A percentile compares a stretch with the other conserved stretches of the same genome.
These are phyloP conservation scores for Ustilago nuda DNA, from an alignment of 1,284 basidiomycete genomes.

Conservation along the genomic window DNA sequence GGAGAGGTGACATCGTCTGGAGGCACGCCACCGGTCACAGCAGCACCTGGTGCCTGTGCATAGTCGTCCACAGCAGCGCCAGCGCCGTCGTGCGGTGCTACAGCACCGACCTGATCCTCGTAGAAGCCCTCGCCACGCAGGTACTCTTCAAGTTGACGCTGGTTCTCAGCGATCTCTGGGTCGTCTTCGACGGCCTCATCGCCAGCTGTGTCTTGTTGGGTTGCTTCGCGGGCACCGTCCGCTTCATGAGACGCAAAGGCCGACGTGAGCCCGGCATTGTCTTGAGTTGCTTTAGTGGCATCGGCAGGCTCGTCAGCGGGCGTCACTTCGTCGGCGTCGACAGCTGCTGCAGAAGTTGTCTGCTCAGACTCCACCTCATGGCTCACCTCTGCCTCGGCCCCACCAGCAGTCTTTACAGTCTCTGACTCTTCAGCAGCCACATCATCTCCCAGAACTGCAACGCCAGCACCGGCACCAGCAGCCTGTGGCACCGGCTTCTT, in stretches of 20 bases:
- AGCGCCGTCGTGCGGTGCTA: conserved; percentile 12
- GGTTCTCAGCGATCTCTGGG: conserved; percentile 47
- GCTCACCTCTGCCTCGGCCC: neutral
- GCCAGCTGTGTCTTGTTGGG: conserved; percentile 1
- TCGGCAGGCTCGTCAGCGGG: conserved; percentile 5
- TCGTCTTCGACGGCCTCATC: conserved; percentile 35
- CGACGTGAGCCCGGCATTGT: neutral
- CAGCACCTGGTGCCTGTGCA: neutral
- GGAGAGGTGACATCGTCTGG: conserved; percentile 24
- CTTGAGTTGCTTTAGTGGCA: neutral
- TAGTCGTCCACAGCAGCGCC: conserved; percentile 1
- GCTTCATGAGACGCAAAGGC: neutral
- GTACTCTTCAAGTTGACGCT: conserved; percentile 52
- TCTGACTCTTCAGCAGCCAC: conserved; percentile 15
- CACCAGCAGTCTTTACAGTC: neutral
- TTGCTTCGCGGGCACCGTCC: neutral
- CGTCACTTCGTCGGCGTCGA: conserved; percentile 4
- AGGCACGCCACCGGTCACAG: neutral
- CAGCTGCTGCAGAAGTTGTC: neutral
- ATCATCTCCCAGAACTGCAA: conserved; percentile 3
- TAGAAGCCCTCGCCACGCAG: conserved; percentile 50
- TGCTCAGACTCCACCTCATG: neutral
- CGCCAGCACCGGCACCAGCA: conserved; percentile 14
- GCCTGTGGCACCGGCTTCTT: conserved; percentile 40
- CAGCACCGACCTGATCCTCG: conserved; percentile 20